Evolutionary conservation across 441 rosid genomes (phyloP).

Genomic region (Erodium texanum): DNA sequence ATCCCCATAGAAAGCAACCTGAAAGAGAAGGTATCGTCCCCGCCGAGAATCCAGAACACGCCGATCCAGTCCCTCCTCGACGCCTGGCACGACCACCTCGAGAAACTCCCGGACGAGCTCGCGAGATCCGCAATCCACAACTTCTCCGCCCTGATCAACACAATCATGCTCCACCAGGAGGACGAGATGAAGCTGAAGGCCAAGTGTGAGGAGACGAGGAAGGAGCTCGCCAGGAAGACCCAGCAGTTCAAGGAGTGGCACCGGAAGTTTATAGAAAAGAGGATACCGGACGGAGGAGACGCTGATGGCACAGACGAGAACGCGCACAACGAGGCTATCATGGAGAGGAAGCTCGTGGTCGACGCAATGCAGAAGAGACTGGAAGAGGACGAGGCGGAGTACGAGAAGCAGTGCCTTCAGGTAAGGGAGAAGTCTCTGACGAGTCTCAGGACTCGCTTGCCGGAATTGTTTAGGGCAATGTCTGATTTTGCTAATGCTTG

Average conservation of each 20-base stretch:
- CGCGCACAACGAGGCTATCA: constrained; percentile 32
- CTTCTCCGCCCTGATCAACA: constrained; percentile 54
- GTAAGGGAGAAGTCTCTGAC: constrained; percentile 67
- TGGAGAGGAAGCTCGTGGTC: constrained; percentile 40
- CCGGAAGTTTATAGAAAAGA: constrained; percentile 37
- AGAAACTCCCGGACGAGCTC: constrained; percentile 49
- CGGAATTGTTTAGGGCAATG: constrained; percentile 61
- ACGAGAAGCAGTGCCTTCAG: constrained; percentile 42
- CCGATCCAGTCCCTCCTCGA: constrained; percentile 54
- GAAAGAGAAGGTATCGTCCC: constrained; percentile 83
- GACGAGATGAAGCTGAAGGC: constrained; percentile 52
- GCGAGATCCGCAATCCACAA: constrained; percentile 51
- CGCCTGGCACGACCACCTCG: constrained; percentile 57
- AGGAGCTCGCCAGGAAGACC: constrained; percentile 44
- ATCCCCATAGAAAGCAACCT: constrained; percentile 81
- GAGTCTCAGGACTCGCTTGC: constrained; percentile 56
- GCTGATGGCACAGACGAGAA: constrained; percentile 32
- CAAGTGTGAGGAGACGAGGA: constrained; percentile 45
- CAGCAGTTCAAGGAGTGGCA: constrained; percentile 60
- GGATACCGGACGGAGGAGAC: constrained; percentile 45
- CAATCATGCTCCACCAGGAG: constrained; percentile 51
- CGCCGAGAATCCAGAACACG: constrained; percentile 51
- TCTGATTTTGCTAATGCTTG: constrained; percentile 36
- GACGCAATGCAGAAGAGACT: constrained; percentile 38
- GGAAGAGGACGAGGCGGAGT: constrained; percentile 57